Conservation (phyloP, 768 basidiomycete species). For the Gloeostereum incarnatum region DNA sequence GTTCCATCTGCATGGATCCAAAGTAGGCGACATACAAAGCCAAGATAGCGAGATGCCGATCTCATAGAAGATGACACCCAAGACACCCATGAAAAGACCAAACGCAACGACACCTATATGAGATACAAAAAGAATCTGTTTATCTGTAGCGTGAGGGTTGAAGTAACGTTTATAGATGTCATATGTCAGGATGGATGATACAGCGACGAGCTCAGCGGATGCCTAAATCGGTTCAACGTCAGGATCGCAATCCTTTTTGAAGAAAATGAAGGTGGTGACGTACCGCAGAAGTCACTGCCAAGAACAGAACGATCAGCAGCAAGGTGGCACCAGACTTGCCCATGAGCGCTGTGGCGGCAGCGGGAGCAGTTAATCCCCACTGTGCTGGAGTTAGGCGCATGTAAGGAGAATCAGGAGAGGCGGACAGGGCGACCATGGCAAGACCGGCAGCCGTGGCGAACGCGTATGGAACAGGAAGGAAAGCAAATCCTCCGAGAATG, state of each 20-base stretch:
- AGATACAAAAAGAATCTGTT: conserved; percentile 7
- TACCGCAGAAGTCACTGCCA: conserved; percentile 25
- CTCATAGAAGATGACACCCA: conserved; percentile 8
- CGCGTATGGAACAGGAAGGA: conserved; percentile 31
- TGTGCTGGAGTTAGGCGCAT: conserved; percentile 4
- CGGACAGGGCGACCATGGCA: conserved; percentile 17
- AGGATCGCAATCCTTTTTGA: background rate
- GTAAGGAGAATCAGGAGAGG: conserved; percentile 7
- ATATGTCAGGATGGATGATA: conserved; percentile 13
- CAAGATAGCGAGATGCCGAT: conserved; percentile 9
- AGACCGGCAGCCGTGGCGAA: conserved; percentile 34
- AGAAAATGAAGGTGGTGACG: too few species aligned
- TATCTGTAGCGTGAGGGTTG: conserved; percentile 9
- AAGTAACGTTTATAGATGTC: conserved; percentile 12
- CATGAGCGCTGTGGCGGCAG: conserved; percentile 20
- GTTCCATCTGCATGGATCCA: background rate
- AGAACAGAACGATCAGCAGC: conserved; percentile 22
- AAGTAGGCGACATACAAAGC: conserved; percentile 6
- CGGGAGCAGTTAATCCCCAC: conserved; percentile 19
- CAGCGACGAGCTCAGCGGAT: conserved; percentile 24
- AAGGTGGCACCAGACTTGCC: conserved; percentile 24
- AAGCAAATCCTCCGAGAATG: conserved; percentile 24
- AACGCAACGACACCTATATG: conserved; percentile 8
- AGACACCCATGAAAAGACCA: conserved; percentile 8
- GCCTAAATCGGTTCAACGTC: conserved; percentile 2